Evolutionary conservation across 352 stramenopile genomes (phyloP), one percentile per base, ranked within the genome.

Genomic region (Lagenidium giganteum): DNA sequence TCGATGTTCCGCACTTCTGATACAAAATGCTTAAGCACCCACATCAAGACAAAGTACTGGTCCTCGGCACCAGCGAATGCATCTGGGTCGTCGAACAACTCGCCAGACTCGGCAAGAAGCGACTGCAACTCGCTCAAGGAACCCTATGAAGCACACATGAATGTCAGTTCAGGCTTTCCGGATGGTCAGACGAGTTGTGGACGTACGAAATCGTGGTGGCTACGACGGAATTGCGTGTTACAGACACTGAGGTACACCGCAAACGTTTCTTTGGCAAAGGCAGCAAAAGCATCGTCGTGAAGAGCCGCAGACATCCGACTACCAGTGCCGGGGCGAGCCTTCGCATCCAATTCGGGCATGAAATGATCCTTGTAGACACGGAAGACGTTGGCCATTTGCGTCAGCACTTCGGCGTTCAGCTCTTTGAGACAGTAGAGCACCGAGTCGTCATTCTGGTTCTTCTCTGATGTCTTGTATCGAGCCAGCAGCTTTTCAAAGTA

Each of bases 21-120:
- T 8, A 91, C 57, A 57, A 91, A 89, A 30, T 76, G 50, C 47
- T 89, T 87, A 36, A 93, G 65, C 40, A 89, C 75, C 39, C 66
- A 76, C 82, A 93, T 91, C 34, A 93, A 67, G 25, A 85, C 68
- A 48, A 84, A 74, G 32, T 91, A 93, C 30, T 86, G 70, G 23
- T 77, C 79, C n/a, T 71, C 51, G n/a, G 63, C 42, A 6, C 51
- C 52, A 2, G 57, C 60, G 5, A 46, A 41, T 21, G 33, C 53
- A 6, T 37, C 46, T 5, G 35, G 18, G 12, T 47, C 51, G 3
- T 20, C 43, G 8, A 54, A 14, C 13, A 65, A 14, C 16, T 67
- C 47, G 7, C 57, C 53, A 27, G 64, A 30, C 14, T 61, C 28
- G 4, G 54, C 47, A 20, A 70, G 60, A 20, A 67, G 20, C 16